Evolutionary conservation across 345 rosid genomes (phyloP).

Genomic region (Melastoma malabathricum): DNA sequence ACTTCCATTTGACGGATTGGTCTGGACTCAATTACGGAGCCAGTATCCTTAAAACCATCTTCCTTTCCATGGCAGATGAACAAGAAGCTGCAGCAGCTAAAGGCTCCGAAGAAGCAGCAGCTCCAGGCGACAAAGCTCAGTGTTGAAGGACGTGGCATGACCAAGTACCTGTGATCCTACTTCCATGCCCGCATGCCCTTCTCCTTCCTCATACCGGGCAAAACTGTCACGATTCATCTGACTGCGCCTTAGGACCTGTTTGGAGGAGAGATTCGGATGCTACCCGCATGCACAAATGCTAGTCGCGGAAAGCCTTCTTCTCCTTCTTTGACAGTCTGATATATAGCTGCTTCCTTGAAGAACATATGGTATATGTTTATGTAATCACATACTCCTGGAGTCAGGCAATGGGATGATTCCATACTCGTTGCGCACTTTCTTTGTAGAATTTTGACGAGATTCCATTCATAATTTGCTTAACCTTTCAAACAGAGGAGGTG

Average conservation of each 20-base stretch:
- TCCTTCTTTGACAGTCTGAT: too few species aligned
- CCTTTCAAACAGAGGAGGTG: too few species aligned
- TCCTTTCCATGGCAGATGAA: conserved; percentile 53
- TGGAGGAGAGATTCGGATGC: too few species aligned
- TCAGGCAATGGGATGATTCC: too few species aligned
- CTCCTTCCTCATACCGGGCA: not conserved
- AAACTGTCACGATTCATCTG: not conserved
- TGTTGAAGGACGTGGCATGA: conserved; percentile 96
- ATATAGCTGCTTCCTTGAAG: too few species aligned
- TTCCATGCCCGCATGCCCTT: not conserved
- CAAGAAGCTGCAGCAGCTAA: conserved; percentile 89
- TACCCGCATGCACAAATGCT: not conserved
- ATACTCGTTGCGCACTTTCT: too few species aligned
- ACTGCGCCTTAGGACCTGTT: too few species aligned
- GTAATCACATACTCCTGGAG: too few species aligned
- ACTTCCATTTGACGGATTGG: not conserved
- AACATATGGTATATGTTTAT: too few species aligned
- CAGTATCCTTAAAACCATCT: not conserved
- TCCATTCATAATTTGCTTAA: too few species aligned
- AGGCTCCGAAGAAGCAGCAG: conserved; percentile 85
- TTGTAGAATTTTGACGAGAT: too few species aligned
- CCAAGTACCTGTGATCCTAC: conserved; percentile 47
- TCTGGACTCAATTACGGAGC: not conserved
- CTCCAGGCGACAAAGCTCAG: conserved; percentile 86
- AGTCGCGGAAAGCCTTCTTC: too few species aligned